Evolutionary conservation across 2,329 filamentous ascomycete species (phyloP).

Genomic region (Nemania serpens): DNA sequence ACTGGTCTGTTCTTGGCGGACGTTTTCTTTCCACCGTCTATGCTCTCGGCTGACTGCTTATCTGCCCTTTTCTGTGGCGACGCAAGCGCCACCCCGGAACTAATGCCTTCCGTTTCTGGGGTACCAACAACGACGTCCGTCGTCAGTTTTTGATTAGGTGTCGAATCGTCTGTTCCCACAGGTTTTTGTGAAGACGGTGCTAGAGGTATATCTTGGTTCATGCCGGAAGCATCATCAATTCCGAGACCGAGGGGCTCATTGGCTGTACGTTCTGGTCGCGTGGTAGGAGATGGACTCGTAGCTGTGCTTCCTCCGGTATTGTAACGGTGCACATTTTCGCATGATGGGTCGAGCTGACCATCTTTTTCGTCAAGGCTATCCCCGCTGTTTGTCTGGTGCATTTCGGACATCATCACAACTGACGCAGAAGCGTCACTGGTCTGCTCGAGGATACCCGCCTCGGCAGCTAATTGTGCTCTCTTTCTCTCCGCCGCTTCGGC

Average conservation of each 20-base stretch:
- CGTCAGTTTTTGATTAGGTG: not conserved
- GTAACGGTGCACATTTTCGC: not conserved
- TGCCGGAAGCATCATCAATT: not conserved
- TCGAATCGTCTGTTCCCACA: not conserved
- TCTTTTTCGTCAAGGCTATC: slow-evolving; percentile 5
- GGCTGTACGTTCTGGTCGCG: not conserved
- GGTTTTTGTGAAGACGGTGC: not conserved
- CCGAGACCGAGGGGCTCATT: not conserved
- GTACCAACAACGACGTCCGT: not conserved
- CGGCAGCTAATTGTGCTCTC: slow-evolving; percentile 24
- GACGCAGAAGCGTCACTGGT: not conserved
- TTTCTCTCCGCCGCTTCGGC: slow-evolving; percentile 38
- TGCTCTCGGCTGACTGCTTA: slow-evolving; percentile 15
- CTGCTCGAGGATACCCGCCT: slow-evolving; percentile 13
- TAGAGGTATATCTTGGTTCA: not conserved
- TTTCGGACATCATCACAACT: not conserved
- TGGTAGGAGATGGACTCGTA: not conserved
- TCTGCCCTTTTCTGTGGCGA: slow-evolving; percentile 10
- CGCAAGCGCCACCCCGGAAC: not conserved
- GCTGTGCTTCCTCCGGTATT: not conserved
- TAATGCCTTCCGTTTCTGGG: not conserved
- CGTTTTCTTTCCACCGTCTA: slow-evolving; percentile 5
- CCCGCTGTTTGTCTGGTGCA: not conserved
- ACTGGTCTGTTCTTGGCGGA: not conserved
- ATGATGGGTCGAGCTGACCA: not conserved